Conservation (phyloP, 163 green algal genomes). For the Trebouxia gelatinosa region DNA sequence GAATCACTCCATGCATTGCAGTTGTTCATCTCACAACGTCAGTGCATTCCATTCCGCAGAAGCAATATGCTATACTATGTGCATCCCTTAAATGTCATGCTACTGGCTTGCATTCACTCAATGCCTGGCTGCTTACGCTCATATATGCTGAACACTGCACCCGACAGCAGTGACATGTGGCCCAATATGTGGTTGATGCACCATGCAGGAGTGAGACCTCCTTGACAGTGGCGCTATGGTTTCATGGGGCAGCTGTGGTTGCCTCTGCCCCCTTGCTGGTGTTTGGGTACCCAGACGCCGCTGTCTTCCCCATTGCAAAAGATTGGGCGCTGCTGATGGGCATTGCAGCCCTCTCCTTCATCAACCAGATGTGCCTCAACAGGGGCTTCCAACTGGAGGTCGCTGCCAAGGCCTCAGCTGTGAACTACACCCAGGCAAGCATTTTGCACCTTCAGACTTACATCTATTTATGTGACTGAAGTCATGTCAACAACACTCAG, state of each 20-base stretch:
- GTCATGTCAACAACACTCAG: too few species aligned
- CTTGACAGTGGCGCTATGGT: conserved; percentile 49
- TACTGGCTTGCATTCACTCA: background rate
- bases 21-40: too few species aligned
- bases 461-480: too few species aligned
- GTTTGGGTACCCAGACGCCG: conserved; percentile 34
- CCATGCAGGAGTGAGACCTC: conserved; percentile 35
- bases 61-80: too few species aligned
- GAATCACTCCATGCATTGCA: too few species aligned
- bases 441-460: conserved; percentile 9
- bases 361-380: conserved; percentile 38
- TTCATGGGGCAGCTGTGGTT: conserved; percentile 51
- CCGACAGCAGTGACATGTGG: background rate
- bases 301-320: conserved; percentile 31
- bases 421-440: conserved; percentile 45
- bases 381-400: conserved; percentile 39
- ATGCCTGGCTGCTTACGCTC: background rate
- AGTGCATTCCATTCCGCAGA: too few species aligned
- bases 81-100: too few species aligned
- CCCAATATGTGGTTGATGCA: background rate
- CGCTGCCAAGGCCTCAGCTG: conserved; percentile 35
- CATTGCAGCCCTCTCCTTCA: conserved; percentile 48
- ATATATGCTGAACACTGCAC: background rate
- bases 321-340: conserved; percentile 49
- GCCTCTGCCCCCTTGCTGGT: conserved; percentile 44